Conservation (phyloP, 768 basidiomycete species). For the Phylloporus rhodoxanthus region DNA sequence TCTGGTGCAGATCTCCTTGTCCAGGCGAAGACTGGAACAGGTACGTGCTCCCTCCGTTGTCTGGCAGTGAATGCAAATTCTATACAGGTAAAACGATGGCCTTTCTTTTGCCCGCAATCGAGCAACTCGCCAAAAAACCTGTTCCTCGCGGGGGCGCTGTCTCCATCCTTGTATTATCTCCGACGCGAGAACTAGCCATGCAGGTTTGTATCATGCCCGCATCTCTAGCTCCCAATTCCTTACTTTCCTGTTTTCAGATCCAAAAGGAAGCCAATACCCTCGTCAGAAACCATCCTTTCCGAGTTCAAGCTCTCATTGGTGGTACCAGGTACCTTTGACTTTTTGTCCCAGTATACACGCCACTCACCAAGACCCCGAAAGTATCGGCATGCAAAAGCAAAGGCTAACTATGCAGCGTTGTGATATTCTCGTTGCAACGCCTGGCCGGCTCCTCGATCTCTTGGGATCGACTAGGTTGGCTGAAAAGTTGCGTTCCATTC, state of each 20-base stretch:
- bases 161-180: constrained; percentile 63
- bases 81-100: constrained; percentile 59
- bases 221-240: neutral
- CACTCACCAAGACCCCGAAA: constrained; percentile 8
- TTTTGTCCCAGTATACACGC: neutral
- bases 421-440: constrained; percentile 67
- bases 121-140: constrained; percentile 50
- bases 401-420: constrained; percentile 27
- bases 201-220: constrained; percentile 44
- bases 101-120: constrained; percentile 71
- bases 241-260: constrained; percentile 39
- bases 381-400: constrained; percentile 23
- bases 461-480: constrained; percentile 42
- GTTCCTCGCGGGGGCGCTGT: constrained; percentile 24
- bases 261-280: constrained; percentile 55
- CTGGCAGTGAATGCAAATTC: neutral
- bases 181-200: constrained; percentile 68
- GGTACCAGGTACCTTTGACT: constrained; percentile 41
- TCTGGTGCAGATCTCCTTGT: constrained; percentile 42
- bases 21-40: constrained; percentile 58
- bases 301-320: constrained; percentile 48
- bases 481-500: constrained; percentile 34
- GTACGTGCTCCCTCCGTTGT: constrained; percentile 27
- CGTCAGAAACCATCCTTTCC: constrained; percentile 36
- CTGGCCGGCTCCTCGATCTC: constrained; percentile 70